Evolutionary conservation across 2,329 filamentous ascomycete species (phyloP).

Genomic region (Cladophialophora carrionii): DNA sequence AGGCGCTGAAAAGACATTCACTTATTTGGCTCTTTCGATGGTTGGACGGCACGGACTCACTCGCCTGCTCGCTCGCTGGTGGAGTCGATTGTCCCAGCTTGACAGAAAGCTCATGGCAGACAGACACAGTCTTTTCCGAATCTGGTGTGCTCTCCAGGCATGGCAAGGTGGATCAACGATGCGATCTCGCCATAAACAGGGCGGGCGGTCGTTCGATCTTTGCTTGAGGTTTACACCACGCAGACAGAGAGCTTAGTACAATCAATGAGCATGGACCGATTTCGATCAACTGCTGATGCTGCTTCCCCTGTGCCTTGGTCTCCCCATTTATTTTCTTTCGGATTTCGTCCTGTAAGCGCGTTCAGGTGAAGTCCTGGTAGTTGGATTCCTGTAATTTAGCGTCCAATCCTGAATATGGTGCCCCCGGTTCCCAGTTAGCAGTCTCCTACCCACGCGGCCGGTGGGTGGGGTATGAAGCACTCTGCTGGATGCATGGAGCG

Average conservation of each 20-base stretch:
- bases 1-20: constrained; percentile 18
- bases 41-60: neutral
- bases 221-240: neutral
- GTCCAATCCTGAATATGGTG: too few relatives aligned
- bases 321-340: neutral
- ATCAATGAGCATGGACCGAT: neutral
- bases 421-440: too few relatives aligned
- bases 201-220: too few relatives aligned
- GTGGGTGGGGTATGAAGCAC: too few relatives aligned
- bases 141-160: neutral
- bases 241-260: neutral
- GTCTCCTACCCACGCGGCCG: too few relatives aligned
- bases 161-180: neutral
- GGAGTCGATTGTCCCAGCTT: neutral
- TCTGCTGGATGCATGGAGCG: too few relatives aligned
- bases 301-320: neutral
- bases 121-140: neutral
- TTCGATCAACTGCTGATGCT: neutral
- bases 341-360: neutral
- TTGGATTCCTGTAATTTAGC: neutral
- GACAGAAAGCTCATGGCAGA: neutral
- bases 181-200: neutral
- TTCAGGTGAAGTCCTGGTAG: neutral
- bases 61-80: neutral
- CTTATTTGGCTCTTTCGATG: neutral